These are phyloP conservation scores for Microbotryomycetes sp. DNA, from an alignment of 1,284 basidiomycete species.

Conservation along the genomic window DNA sequence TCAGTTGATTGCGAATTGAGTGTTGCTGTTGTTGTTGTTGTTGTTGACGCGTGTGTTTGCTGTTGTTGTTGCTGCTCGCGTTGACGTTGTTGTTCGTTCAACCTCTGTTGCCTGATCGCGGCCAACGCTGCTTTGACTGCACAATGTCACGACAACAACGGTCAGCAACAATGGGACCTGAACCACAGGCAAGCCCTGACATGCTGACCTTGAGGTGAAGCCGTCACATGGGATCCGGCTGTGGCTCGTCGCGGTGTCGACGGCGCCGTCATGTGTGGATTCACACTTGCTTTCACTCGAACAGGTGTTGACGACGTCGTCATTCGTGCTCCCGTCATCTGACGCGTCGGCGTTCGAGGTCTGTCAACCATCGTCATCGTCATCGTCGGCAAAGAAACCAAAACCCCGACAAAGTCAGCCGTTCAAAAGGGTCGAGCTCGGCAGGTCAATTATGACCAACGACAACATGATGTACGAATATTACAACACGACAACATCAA, in stretches of 20 bases:
- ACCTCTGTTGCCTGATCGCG: constrained; percentile 10
- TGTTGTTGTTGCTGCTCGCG: neutral
- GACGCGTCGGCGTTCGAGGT: neutral
- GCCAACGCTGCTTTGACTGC: constrained; percentile 28
- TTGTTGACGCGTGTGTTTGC: no score
- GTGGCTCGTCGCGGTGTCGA: neutral
- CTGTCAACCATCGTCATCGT: no score
- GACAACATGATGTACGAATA: neutral
- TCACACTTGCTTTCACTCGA: neutral
- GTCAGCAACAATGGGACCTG: no score
- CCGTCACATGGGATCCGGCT: neutral
- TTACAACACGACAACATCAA: neutral
- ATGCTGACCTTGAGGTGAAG: neutral
- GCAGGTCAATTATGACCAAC: neutral
- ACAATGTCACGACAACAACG: no score
- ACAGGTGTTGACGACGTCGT: neutral
- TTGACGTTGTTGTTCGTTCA: neutral
- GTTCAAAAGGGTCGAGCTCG: no score
- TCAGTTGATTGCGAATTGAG: neutral
- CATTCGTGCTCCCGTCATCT: neutral
- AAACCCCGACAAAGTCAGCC: no score
- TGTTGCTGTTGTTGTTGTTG: neutral
- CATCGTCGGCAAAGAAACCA: no score
- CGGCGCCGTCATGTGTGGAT: neutral
- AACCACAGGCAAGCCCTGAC: no score